These are phyloP conservation scores for Vitis hybrid DNA, from an alignment of 177 flowering plant species.

Conservation along the genomic window DNA sequence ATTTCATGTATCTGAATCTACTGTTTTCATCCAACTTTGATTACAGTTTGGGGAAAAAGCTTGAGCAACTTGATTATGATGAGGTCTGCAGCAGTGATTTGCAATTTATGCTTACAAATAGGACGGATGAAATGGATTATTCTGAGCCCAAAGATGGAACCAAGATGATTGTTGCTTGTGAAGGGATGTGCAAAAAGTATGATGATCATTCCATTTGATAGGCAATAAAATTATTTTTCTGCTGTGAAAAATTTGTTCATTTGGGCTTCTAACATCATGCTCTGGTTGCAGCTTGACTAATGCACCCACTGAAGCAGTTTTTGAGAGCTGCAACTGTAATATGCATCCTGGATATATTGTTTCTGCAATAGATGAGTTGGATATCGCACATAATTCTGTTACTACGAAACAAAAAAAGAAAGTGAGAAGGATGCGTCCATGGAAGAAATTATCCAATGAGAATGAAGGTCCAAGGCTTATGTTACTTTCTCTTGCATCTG, in stretches of 20 bases:
- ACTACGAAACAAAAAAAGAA: conserved; percentile 45
- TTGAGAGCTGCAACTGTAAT: conserved; percentile 20
- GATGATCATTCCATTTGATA: neutral
- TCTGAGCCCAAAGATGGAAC: neutral
- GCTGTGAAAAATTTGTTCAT: neutral
- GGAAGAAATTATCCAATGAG: conserved; percentile 19
- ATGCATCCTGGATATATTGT: conserved; percentile 6
- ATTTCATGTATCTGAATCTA: neutral
- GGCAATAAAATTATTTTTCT: no score
- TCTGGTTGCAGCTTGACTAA: conserved; percentile 27
- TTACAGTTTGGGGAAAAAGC: neutral
- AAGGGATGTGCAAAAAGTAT: neutral
- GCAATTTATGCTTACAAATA: neutral
- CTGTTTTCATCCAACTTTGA: neutral
- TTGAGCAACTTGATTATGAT: neutral
- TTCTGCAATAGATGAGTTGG: conserved; percentile 20
- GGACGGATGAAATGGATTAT: neutral
- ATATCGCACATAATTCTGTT: conserved; percentile 4
- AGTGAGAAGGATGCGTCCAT: conserved; percentile 31
- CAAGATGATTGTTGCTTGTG: neutral
- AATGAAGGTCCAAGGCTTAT: conserved; percentile 37
- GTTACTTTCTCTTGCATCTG: neutral
- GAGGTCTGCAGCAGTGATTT: conserved; percentile 4
- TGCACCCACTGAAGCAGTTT: conserved; percentile 18
- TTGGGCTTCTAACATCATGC: conserved; percentile 3